phyloP scores from a whole-genome alignment of 2,329 filamentous ascomycete genomes.

The Graphilbum sp. region DNA sequence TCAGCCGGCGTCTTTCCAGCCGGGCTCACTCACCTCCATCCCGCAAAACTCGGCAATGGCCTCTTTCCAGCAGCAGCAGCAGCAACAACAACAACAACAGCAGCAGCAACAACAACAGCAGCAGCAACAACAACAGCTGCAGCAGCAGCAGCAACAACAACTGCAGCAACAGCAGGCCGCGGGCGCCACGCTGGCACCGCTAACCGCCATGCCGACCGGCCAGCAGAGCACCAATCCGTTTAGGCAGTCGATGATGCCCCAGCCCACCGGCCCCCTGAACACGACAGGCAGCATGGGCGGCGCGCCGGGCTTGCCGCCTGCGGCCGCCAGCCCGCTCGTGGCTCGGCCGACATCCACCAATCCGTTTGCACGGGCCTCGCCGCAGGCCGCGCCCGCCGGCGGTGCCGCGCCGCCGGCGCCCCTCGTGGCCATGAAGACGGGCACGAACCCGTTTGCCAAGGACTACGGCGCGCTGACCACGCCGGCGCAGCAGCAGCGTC shows the following conservation, averaged over 20 bases:
- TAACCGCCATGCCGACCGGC: constrained; percentile 25
- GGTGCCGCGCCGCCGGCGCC: constrained; percentile 19
- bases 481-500: constrained; percentile 20
- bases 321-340: constrained; percentile 1
- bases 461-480: constrained; percentile 17
- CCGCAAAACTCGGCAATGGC: constrained; percentile 36
- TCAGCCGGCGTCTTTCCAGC: constrained; percentile 36
- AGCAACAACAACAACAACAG: constrained; percentile 2
- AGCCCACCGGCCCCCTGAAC: constrained; percentile 26
- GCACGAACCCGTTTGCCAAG: constrained; percentile 44
- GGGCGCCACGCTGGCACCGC: constrained; percentile 1
- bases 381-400: constrained; percentile 22
- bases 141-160: neutral
- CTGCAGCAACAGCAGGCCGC: neutral
- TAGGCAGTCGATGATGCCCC: constrained; percentile 62
- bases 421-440: constrained; percentile 32
- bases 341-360: constrained; percentile 58
- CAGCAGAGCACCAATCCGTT: constrained; percentile 77
- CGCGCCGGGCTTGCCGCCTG: neutral
- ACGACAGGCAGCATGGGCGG: neutral
- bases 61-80: constrained; percentile 30
- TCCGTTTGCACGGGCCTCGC: constrained; percentile 60
- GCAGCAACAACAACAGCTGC: constrained; percentile 10
- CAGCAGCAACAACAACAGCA: constrained; percentile 19
- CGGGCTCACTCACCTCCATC: constrained; percentile 35